Conservation (phyloP, 2,329 filamentous ascomycete species). For the Tolypocladium inflatum region DNA sequence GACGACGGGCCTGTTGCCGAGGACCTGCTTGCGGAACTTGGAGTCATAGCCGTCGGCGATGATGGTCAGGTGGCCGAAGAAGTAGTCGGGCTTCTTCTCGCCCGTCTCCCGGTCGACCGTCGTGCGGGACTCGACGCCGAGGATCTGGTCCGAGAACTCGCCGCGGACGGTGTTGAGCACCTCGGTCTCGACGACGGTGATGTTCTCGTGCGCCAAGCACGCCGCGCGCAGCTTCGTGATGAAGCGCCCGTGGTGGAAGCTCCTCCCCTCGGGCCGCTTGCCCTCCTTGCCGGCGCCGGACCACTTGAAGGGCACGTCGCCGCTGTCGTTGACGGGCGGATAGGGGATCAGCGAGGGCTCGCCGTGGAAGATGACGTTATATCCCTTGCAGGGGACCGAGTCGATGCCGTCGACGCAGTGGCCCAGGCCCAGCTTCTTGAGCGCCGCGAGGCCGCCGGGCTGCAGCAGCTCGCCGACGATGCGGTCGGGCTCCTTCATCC, state of each 20-base stretch:
- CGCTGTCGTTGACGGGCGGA: constrained; percentile 48
- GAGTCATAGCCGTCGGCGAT: constrained; percentile 88
- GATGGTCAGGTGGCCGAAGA: constrained; percentile 82
- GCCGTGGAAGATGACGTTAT: constrained; percentile 77
- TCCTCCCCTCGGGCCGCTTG: constrained; percentile 55
- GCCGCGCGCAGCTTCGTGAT: constrained; percentile 71
- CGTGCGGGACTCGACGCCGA: constrained; percentile 74
- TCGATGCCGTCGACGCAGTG: constrained; percentile 87
- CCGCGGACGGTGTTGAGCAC: constrained; percentile 67
- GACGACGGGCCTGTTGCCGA: constrained; percentile 56
- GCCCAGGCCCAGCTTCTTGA: constrained; percentile 69
- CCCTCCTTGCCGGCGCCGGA: constrained; percentile 21
- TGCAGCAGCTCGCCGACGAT: constrained; percentile 95
- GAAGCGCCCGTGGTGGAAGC: constrained; percentile 93
- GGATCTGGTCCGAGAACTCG: constrained; percentile 57
- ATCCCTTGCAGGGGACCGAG: constrained; percentile 71
- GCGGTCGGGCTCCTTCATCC: constrained; percentile 83
- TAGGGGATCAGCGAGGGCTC: constrained; percentile 70
- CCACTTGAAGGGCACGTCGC: constrained; percentile 28
- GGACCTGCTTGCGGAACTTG: constrained; percentile 77
- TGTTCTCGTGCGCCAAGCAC: constrained; percentile 67
- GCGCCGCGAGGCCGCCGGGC: constrained; percentile 75
- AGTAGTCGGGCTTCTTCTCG: constrained; percentile 57
- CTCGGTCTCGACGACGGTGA: constrained; percentile 85
- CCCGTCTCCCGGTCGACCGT: constrained; percentile 41